Percentiles rank a stretch among this genome's conserved stretches.
phyloP scores from a whole-genome alignment of 2,329 filamentous ascomycete genomes.

The Neonectria neomacrospora region DNA sequence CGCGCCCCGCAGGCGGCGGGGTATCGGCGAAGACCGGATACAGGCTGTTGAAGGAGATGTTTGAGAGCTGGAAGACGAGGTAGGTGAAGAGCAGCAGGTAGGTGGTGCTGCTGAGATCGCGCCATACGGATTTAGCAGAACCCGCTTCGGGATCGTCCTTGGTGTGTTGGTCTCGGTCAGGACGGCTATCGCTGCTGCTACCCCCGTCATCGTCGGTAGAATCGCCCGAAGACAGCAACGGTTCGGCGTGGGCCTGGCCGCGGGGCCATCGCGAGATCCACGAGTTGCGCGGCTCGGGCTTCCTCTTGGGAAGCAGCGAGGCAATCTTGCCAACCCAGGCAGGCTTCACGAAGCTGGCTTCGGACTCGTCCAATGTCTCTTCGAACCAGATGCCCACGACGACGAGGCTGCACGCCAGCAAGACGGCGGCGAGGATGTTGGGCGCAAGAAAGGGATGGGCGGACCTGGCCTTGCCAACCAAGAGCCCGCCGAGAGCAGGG shows the following conservation, averaged over 20 bases:
- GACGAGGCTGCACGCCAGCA: constrained; percentile 78
- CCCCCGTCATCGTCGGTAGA: constrained; percentile 39
- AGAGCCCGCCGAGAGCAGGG: constrained; percentile 86
- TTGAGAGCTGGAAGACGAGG: constrained; percentile 91
- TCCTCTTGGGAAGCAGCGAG: constrained; percentile 42
- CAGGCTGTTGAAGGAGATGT: constrained; percentile 94
- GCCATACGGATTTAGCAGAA: constrained; percentile 52
- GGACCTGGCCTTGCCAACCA: constrained; percentile 72
- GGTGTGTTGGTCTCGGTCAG: constrained; percentile 41
- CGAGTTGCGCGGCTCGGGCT: constrained; percentile 43
- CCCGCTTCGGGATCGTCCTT: constrained; percentile 40
- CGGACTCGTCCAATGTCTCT: constrained; percentile 69
- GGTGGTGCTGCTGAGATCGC: constrained; percentile 80
- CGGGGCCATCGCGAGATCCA: constrained; percentile 56
- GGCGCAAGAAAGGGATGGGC: constrained; percentile 86
- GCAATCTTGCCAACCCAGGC: constrained; percentile 48
- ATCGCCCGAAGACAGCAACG: constrained; percentile 44
- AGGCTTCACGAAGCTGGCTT: constrained; percentile 47
- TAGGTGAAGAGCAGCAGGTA: constrained; percentile 85
- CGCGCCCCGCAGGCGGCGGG: constrained; percentile 78
- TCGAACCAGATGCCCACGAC: constrained; percentile 84
- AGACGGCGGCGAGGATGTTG: constrained; percentile 79
- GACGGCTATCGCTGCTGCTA: constrained; percentile 31
- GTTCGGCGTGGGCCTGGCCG: constrained; percentile 39
- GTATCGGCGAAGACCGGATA: constrained; percentile 93